These are phyloP conservation scores for Akanthomyces lecanii DNA, from an alignment of 2,329 filamentous ascomycete genomes.

Conservation along the genomic window DNA sequence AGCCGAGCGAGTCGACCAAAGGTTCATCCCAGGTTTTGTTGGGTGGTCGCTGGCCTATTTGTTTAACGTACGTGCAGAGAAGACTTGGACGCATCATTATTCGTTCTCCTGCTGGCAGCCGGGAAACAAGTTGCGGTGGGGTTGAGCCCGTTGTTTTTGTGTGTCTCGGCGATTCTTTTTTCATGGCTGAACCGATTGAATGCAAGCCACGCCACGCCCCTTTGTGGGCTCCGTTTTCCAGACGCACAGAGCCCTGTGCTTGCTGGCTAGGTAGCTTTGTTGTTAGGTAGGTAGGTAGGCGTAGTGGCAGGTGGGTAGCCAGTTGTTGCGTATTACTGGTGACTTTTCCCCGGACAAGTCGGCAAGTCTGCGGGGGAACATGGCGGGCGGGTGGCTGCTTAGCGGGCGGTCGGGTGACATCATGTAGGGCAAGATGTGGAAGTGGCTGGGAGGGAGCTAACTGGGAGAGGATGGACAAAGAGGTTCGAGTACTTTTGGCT, in stretches of 20 bases:
- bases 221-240: background rate
- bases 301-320: too few relatives aligned
- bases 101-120: too few relatives aligned
- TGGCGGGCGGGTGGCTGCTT: background rate
- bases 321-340: background rate
- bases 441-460: background rate
- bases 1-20: background rate
- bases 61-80: too few relatives aligned
- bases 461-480: too few relatives aligned
- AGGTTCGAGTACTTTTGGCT: too few relatives aligned
- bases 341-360: slow-evolving; percentile 1
- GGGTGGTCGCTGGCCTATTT: too few relatives aligned
- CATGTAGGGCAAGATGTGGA: background rate
- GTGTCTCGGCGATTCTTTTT: slow-evolving; percentile 3
- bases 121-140: background rate
- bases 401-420: slow-evolving; percentile 9
- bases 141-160: background rate
- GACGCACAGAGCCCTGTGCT: background rate
- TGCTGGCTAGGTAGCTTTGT: background rate
- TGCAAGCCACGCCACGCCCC: background rate
- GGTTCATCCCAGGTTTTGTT: background rate
- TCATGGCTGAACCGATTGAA: background rate
- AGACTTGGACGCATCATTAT: too few relatives aligned
- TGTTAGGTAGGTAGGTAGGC: too few relatives aligned
- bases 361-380: background rate